Percentiles rank a stretch among this genome's conserved stretches.
phyloP scores from a whole-genome alignment of 1,284 basidiomycete species.

The Anthracocystis walkeri region DNA sequence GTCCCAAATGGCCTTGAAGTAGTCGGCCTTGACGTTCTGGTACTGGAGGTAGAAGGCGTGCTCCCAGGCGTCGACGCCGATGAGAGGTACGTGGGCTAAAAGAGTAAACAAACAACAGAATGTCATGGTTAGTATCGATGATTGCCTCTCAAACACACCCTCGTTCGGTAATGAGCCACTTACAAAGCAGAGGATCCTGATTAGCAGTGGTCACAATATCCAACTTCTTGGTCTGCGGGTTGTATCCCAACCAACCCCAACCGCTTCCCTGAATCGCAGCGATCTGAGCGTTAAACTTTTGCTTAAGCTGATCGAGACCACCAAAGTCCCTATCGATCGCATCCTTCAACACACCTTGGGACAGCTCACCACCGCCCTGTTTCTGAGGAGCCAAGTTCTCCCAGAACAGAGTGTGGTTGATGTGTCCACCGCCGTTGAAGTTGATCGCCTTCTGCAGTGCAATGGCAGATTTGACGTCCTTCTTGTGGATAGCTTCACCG shows the following conservation, averaged over 20 bases:
- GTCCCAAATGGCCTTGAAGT: constrained; percentile 69
- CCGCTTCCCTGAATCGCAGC: constrained; percentile 67
- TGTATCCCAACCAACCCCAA: constrained; percentile 68
- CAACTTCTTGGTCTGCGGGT: constrained; percentile 58
- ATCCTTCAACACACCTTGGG: constrained; percentile 56
- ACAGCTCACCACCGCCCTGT: constrained; percentile 66
- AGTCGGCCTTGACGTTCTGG: constrained; percentile 68
- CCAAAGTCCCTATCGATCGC: constrained; percentile 69
- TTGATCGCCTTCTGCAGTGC: constrained; percentile 64
- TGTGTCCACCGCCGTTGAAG: constrained; percentile 69
- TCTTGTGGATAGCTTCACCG: constrained; percentile 55
- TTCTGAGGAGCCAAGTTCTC: constrained; percentile 64
- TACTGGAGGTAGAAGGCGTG: constrained; percentile 69
- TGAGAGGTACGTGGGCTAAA: constrained; percentile 62
- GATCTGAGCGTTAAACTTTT: constrained; percentile 60
- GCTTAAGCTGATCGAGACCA: constrained; percentile 61
- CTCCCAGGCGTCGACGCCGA: constrained; percentile 69
- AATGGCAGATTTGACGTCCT: constrained; percentile 59
- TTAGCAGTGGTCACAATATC: constrained; percentile 67
- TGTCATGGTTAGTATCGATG: neutral
- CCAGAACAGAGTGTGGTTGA: constrained; percentile 70
- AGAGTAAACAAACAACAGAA: neutral
- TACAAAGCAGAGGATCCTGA: constrained; percentile 67
- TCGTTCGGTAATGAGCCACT: constrained; percentile 4
- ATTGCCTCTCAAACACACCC: neutral